These are phyloP conservation scores for Talaromyces sp. DNA, from an alignment of 2,329 filamentous ascomycete genomes.

Conservation along the genomic window DNA sequence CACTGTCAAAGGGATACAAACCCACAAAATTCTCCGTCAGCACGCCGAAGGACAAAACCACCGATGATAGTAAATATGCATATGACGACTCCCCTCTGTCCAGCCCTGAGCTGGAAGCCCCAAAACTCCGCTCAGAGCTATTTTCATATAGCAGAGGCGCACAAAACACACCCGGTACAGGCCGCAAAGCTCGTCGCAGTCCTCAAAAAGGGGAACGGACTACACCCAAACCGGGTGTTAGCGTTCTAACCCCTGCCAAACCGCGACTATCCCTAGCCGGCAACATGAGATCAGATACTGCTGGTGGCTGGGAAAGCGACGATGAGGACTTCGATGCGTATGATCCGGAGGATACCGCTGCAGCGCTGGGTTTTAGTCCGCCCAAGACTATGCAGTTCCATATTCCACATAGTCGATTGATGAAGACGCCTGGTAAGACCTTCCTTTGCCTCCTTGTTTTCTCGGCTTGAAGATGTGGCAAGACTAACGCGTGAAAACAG, in stretches of 20 bases:
- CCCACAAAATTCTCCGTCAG: constrained; percentile 31
- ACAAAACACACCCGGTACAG: constrained; percentile 54
- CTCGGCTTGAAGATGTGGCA: neutral
- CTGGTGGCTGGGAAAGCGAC: constrained; percentile 67
- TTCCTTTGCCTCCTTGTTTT: no score
- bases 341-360: constrained; percentile 55
- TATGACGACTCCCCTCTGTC: constrained; percentile 57
- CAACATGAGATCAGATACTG: constrained; percentile 32
- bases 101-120: constrained; percentile 73
- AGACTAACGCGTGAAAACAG: constrained; percentile 25
- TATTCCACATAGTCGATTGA: constrained; percentile 47
- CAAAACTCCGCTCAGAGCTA: constrained; percentile 77
- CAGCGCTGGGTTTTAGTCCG: constrained; percentile 69
- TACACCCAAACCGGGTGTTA: constrained; percentile 72
- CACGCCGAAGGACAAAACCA: constrained; percentile 26
- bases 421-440: constrained; percentile 47
- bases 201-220: constrained; percentile 22
- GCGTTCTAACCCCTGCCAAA: constrained; percentile 70
- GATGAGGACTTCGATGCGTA: constrained; percentile 50
- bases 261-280: constrained; percentile 16
- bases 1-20: constrained; percentile 56
- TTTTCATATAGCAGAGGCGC: constrained; percentile 87
- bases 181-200: constrained; percentile 32
- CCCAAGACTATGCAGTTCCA: constrained; percentile 67
- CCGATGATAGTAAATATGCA: constrained; percentile 26